These are phyloP conservation scores for Neurospora sp. DNA, from an alignment of 495 filamentous ascomycete species.

Conservation along the genomic window DNA sequence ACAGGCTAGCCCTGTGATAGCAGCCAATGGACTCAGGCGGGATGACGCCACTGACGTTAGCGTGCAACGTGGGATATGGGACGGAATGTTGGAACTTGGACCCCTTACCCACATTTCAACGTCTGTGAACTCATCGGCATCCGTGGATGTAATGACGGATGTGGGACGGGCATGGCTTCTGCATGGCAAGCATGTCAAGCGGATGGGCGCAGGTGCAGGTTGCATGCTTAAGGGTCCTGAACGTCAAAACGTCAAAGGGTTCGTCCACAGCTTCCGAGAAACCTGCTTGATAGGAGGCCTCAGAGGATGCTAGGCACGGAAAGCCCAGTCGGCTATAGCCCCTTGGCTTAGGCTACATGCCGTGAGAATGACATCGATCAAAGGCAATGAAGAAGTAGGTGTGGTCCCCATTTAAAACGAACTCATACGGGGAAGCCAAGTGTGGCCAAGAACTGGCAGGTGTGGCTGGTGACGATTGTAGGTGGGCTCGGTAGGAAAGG, in stretches of 20 bases:
- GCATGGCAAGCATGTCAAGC: not conserved
- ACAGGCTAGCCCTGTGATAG: too few relatives aligned
- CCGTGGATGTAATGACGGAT: not conserved
- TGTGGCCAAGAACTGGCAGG: not conserved
- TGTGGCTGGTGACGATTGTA: not conserved
- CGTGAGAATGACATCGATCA: too few relatives aligned
- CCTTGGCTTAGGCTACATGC: too few relatives aligned
- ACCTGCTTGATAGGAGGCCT: too few relatives aligned
- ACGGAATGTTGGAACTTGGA: not conserved
- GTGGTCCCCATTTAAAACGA: too few relatives aligned
- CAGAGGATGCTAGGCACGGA: too few relatives aligned
- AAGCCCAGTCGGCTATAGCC: not conserved
- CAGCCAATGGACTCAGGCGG: not conserved
- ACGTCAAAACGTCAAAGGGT: not conserved
- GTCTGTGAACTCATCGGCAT: not conserved
- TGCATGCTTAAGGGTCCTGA: not conserved
- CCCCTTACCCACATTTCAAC: not conserved
- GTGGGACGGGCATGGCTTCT: not conserved
- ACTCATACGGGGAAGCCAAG: too few relatives aligned
- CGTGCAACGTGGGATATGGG: not conserved
- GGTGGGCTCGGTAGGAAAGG: too few relatives aligned
- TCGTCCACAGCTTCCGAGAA: too few relatives aligned
- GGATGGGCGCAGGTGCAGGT: not conserved
- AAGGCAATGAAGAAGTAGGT: too few relatives aligned
- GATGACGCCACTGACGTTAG: not conserved